Percentiles rank a stretch among this genome's conserved stretches.
These are phyloP conservation scores for Hemileccinum impolitum DNA, from an alignment of 768 basidiomycete genomes.

Conservation along the genomic window DNA sequence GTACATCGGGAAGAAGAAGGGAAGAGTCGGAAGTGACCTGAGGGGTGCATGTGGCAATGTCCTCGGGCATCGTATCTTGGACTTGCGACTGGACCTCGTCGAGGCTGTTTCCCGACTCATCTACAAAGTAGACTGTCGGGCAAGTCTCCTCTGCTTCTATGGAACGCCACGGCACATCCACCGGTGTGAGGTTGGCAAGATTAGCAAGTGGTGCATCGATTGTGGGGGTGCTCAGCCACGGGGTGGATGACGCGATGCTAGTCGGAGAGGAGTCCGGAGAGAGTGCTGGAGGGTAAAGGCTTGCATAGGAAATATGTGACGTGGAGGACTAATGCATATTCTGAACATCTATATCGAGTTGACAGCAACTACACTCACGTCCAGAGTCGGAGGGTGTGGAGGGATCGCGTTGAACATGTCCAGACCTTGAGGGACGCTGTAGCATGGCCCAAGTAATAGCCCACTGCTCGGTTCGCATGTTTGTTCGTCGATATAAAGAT, in stretches of 20 bases:
- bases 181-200: neutral
- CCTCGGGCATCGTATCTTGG: conserved; percentile 15
- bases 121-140: conserved; percentile 5
- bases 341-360: neutral
- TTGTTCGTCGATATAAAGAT: neutral
- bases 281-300: conserved; percentile 11
- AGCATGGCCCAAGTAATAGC: conserved; percentile 7
- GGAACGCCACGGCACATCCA: conserved; percentile 1
- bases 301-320: neutral
- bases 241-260: conserved; percentile 22
- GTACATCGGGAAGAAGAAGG: neutral
- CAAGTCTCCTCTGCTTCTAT: neutral
- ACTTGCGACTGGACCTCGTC: conserved; percentile 11
- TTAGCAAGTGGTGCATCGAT: neutral
- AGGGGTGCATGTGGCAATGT: conserved; percentile 15
- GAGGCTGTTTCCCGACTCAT: conserved; percentile 12
- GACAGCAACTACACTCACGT: conserved; percentile 10
- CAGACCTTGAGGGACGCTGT: neutral
- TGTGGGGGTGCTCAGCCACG: conserved; percentile 19
- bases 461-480: conserved; percentile 6
- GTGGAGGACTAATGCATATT: conserved; percentile 3
- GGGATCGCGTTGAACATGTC: neutral
- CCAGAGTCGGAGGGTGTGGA: neutral
- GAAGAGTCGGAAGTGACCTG: neutral
- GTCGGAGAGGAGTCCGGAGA: conserved; percentile 27